Evolutionary conservation across 2,329 filamentous ascomycete genomes (phyloP).

Genomic region (Colletotrichum spaethianum): DNA sequence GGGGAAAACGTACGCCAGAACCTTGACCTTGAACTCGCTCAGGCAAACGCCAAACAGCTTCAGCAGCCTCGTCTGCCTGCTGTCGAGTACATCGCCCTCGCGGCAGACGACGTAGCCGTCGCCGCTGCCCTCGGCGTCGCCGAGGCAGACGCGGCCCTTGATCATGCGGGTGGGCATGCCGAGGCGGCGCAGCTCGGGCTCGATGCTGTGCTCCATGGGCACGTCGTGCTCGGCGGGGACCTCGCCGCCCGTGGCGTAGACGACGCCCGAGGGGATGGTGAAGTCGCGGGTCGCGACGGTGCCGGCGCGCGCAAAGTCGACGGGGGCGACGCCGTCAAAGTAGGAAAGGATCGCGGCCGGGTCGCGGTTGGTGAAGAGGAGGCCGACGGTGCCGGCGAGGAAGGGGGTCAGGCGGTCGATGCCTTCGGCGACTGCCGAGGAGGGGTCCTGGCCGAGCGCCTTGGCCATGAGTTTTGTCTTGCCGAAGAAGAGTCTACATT

Average conservation of each 20-base stretch:
- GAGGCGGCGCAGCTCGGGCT: constrained; percentile 90
- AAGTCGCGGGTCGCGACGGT: constrained; percentile 81
- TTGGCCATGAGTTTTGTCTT: constrained; percentile 99
- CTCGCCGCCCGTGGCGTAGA: constrained; percentile 86
- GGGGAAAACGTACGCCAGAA: constrained; percentile 75
- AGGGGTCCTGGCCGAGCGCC: constrained; percentile 84
- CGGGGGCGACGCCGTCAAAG: constrained; percentile 79
- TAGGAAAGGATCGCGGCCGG: constrained; percentile 77
- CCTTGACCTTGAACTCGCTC: constrained; percentile 88
- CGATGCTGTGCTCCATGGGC: constrained; percentile 87
- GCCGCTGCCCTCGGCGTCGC: constrained; percentile 62
- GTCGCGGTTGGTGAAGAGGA: constrained; percentile 88
- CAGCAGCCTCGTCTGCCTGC: constrained; percentile 90
- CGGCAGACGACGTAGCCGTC: constrained; percentile 84
- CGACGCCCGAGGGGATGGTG: constrained; percentile 84
- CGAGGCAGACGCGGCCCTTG: constrained; percentile 87
- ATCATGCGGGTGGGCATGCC: constrained; percentile 91
- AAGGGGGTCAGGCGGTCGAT: constrained; percentile 78
- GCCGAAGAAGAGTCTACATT: constrained; percentile 89
- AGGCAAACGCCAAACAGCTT: constrained; percentile 94
- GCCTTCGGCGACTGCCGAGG: constrained; percentile 85
- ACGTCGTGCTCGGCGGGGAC: constrained; percentile 86
- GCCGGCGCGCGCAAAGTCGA: constrained; percentile 94
- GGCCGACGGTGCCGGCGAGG: constrained; percentile 86
- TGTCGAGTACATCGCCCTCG: constrained; percentile 88